Conservation (phyloP, 2,329 filamentous ascomycete genomes). For the Fusarium redolens region DNA sequence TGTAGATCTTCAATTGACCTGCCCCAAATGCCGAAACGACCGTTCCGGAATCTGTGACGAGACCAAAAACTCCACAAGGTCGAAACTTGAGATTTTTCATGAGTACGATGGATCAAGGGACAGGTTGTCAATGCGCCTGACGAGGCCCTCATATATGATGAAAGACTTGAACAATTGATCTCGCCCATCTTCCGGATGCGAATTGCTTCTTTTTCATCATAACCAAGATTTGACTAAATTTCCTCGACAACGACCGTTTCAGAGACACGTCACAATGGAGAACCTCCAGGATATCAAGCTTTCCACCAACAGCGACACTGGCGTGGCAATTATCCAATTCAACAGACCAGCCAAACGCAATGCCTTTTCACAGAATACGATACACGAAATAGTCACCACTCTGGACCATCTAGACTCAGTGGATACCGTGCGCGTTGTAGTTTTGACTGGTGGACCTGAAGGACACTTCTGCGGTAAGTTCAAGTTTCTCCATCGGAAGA, state of each 20-base stretch:
- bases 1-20: conserved; percentile 2
- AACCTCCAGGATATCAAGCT: conserved; percentile 28
- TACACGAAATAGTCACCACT: conserved; percentile 20
- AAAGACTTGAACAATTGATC: conserved; percentile 9
- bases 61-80: conserved; percentile 10
- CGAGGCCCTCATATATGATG: background rate
- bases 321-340: conserved; percentile 27
- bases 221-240: background rate
- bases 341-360: conserved; percentile 35
- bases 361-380: conserved; percentile 31
- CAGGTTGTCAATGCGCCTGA: background rate
- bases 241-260: background rate
- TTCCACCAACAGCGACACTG: background rate
- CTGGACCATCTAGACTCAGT: conserved; percentile 21
- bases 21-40: conserved; percentile 23
- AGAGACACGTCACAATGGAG: conserved; percentile 7
- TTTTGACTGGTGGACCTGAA: conserved; percentile 30
- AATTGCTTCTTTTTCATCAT: background rate
- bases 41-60: conserved; percentile 6
- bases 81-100: background rate
- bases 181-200: background rate
- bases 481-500: background rate
- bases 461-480: conserved; percentile 35
- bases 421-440: conserved; percentile 10
- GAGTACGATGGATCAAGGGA: background rate